Percentiles rank a stretch among this genome's conserved stretches.
phyloP scores from a whole-genome alignment of 176 grass and related monocot genomes.

The Bothriochloa decipiens region DNA sequence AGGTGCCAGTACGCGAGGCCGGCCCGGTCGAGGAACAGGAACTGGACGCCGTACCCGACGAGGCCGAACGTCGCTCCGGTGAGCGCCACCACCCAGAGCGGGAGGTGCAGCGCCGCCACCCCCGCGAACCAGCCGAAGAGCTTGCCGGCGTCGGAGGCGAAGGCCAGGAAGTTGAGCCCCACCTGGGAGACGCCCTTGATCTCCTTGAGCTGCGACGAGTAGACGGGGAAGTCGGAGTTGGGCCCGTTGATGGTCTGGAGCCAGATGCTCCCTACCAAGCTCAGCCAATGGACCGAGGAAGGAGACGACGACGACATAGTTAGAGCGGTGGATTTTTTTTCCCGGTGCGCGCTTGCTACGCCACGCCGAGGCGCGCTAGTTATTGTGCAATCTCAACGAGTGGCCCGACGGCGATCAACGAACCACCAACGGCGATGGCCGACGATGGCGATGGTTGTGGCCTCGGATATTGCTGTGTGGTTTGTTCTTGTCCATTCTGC shows the following conservation, averaged over 20 bases:
- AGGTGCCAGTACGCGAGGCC: constrained; percentile 75
- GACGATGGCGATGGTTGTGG: constrained; percentile 50
- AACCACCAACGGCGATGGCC: constrained; percentile 17
- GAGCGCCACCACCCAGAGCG: constrained; percentile 72
- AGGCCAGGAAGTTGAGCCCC: constrained; percentile 87
- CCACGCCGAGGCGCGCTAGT: constrained; percentile 29
- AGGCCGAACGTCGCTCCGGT: constrained; percentile 67
- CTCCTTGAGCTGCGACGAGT: constrained; percentile 87
- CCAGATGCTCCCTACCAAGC: constrained; percentile 89
- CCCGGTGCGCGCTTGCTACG: not conserved
- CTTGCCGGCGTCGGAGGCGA: constrained; percentile 93
- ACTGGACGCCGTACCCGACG: constrained; percentile 87
- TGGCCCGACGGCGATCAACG: constrained; percentile 45
- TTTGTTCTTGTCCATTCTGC: constrained; percentile 66
- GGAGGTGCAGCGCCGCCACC: constrained; percentile 63
- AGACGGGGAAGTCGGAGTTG: constrained; percentile 92
- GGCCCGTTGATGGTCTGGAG: constrained; percentile 91
- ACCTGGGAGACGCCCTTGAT: constrained; percentile 86
- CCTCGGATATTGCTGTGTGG: constrained; percentile 41
- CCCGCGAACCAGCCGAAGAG: constrained; percentile 92
- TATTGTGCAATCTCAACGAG: constrained; percentile 41
- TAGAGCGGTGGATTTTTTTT: constrained; percentile 2
- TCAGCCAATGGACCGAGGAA: constrained; percentile 76
- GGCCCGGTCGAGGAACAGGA: constrained; percentile 63
- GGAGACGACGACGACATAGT: constrained; percentile 50